Conservation (phyloP, 139 green algal genomes). For the Nannochloris sp. region DNA sequence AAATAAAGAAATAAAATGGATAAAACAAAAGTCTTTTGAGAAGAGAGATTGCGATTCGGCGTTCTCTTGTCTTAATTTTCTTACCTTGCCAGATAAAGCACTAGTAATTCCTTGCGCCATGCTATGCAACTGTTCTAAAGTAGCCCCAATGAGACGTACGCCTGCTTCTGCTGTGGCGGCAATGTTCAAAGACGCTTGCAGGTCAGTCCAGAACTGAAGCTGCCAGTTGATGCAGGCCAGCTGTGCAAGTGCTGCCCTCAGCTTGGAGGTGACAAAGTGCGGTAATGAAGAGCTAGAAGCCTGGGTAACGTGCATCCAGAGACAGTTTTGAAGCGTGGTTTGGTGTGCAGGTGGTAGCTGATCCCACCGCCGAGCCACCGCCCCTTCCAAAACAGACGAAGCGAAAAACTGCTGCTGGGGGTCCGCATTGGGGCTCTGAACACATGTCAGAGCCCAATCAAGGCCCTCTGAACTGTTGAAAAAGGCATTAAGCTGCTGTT, state of each 20-base stretch:
- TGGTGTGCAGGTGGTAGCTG: neutral
- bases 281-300: neutral
- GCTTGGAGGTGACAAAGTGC: constrained; percentile 8
- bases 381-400: neutral
- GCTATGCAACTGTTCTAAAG: constrained; percentile 9
- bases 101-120: constrained; percentile 2
- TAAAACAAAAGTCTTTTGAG: neutral
- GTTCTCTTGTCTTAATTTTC: too few relatives aligned
- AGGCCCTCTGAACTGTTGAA: neutral
- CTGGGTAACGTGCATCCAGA: neutral
- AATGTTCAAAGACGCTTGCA: constrained; percentile 4
- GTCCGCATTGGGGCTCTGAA: neutral
- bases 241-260: neutral
- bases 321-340: neutral
- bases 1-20: neutral
- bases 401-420: constrained; percentile 9
- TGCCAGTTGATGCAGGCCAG: neutral
- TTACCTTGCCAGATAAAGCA: neutral
- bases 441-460: neutral
- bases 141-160: constrained; percentile 1
- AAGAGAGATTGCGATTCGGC: neutral
- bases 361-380: neutral
- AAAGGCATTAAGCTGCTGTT: neutral
- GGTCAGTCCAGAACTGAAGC: neutral
- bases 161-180: neutral